Base-by-base conservation (phyloP, 1,139 yeast genomes). In the Saccharomycopsis hybrid region DNA sequence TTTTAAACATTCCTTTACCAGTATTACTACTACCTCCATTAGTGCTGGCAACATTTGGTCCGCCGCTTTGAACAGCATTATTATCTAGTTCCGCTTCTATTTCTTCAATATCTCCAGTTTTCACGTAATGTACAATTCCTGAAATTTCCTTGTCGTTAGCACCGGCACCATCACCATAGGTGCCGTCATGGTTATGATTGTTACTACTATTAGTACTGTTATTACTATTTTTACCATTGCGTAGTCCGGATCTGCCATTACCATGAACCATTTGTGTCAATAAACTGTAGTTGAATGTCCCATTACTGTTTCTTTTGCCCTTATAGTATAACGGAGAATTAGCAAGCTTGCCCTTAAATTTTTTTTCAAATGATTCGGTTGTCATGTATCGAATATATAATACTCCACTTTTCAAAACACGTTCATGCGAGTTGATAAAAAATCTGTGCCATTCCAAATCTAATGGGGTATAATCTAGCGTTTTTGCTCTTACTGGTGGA, bases 391-490 rank as follows among this genome's bases (percentile, higher is more conserved):
- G 60, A 3, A 78, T 65, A 28, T 56, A 57, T 4, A 64, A 61
- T 38, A 70, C 69, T 0, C 94, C 96, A 24, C 78, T 74, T 55
- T 78, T 78, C 47, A 88, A 58, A 1, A 89, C 74, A 50, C 95
- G 72, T 64, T 90, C 97, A 48, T 84, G 82, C 1, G 76, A 69
- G 58, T 78, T 79, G 11, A 67, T 69, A 54, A 89, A 69, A 57
- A 74, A 77, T 43, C 71, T 67, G 9, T 77, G 72, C 88, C 92
- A 88, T 32, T 85, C 84, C 28, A 77, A 67, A 59, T 88, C 96
- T 2, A 82, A 4, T 2, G 49, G 18, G 30, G 37, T 35, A 18
- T 24, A 39, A 8, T 28, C 33, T 33, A 25, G 27, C 5, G 29
- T 61, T 18, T 78, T 69, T 0, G 81, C 71, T 61, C 78, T 65